phyloP scores from a whole-genome alignment of 2,329 filamentous ascomycete species.

The Neofusicoccum cordaticola region DNA sequence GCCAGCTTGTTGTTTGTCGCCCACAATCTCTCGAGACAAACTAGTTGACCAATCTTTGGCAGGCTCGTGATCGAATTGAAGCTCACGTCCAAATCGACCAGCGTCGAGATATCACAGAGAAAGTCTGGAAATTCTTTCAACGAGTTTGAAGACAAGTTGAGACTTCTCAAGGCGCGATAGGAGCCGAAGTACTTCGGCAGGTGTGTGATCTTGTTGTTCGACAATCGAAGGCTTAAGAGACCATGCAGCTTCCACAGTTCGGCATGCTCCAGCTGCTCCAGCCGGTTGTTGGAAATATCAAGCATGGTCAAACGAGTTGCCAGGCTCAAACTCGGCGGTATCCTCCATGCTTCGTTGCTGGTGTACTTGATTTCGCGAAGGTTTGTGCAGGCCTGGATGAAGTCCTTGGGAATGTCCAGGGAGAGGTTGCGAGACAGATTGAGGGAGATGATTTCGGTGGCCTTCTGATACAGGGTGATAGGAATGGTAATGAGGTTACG shows the following conservation, averaged over 20 bases:
- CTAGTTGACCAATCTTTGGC: slow-evolving; percentile 76
- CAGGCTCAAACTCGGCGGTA: slow-evolving; percentile 80
- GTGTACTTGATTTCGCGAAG: slow-evolving; percentile 93
- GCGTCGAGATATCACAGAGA: slow-evolving; percentile 73
- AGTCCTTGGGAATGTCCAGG: slow-evolving; percentile 89
- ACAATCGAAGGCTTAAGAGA: slow-evolving; percentile 83
- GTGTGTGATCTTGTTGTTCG: slow-evolving; percentile 82
- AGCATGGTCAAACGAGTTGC: slow-evolving; percentile 81
- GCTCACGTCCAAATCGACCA: slow-evolving; percentile 92
- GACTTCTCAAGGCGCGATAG: slow-evolving; percentile 73
- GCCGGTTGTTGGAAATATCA: slow-evolving; percentile 89
- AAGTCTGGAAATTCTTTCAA: slow-evolving; percentile 82
- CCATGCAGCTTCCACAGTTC: slow-evolving; percentile 72
- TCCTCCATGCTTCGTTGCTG: slow-evolving; percentile 83
- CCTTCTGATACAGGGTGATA: slow-evolving; percentile 87
- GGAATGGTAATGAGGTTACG: slow-evolving; percentile 92
- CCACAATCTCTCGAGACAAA: slow-evolving; percentile 80
- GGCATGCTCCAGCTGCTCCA: slow-evolving; percentile 83
- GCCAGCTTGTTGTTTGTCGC: slow-evolving; percentile 91
- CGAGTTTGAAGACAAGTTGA: slow-evolving; percentile 94
- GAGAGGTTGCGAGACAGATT: slow-evolving; percentile 92
- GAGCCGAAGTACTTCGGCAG: slow-evolving; percentile 79
- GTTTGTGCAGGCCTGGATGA: slow-evolving; percentile 89
- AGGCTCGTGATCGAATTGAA: slow-evolving; percentile 86
- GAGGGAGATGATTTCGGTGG: slow-evolving; percentile 87